phyloP scores from a whole-genome alignment of 1,284 basidiomycete species.

The Tetrapyrgos nigripes region DNA sequence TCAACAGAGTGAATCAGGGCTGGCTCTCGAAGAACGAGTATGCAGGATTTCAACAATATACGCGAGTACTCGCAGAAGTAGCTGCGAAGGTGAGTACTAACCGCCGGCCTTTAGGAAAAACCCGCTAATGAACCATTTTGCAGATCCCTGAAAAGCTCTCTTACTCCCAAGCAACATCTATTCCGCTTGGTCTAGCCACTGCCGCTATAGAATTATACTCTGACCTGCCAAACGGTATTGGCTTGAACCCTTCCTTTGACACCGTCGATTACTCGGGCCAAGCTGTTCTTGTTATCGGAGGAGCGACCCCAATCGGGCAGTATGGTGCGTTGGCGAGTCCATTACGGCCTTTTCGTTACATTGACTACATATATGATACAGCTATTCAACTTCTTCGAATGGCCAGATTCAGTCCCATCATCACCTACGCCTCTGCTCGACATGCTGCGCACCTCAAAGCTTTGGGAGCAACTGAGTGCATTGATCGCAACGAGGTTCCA shows the following conservation, averaged over 20 bases:
- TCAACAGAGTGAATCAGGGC: too few species aligned
- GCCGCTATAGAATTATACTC: conserved; percentile 46
- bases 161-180: conserved; percentile 49
- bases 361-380: too few species aligned
- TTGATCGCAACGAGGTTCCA: conserved; percentile 48
- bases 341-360: conserved; percentile 22
- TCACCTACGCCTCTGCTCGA: conserved; percentile 55
- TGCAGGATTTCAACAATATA: conserved; percentile 13
- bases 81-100: not conserved
- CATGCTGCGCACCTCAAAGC: conserved; percentile 50
- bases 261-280: conserved; percentile 23
- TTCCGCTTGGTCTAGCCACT: conserved; percentile 45
- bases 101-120: not conserved
- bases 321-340: conserved; percentile 30
- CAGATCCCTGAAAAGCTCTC: conserved; percentile 24
- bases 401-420: conserved; percentile 59
- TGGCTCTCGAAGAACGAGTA: not conserved
- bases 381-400: conserved; percentile 61
- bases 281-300: conserved; percentile 25
- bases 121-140: not conserved
- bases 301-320: conserved; percentile 34
- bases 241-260: conserved; percentile 33
- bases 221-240: conserved; percentile 33
- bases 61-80: not conserved
- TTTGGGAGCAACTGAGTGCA: conserved; percentile 59